Conservation (phyloP, 805 yeast genomes). For the Metschnikowia peoriensis region DNA sequence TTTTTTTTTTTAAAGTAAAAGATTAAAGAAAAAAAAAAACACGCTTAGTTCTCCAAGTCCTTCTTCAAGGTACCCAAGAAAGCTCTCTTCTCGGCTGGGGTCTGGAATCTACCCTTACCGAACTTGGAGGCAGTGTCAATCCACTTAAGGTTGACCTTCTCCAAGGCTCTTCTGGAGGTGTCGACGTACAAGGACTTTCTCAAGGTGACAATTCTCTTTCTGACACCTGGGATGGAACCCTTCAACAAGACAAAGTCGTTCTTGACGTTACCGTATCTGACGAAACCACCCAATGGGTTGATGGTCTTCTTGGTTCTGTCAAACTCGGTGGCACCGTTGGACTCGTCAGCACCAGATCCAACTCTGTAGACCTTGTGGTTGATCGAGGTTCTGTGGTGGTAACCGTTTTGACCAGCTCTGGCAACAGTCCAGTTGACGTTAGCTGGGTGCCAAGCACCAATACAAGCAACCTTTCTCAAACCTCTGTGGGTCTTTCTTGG, state of each 20-base stretch:
- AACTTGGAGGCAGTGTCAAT: constrained; percentile 99
- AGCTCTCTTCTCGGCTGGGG: constrained; percentile 99
- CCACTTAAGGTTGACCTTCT: constrained; percentile 97
- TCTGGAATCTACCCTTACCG: constrained; percentile 99
- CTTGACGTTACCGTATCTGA: constrained; percentile 96
- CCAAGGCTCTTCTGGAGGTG: constrained; percentile 97
- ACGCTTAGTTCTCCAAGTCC: constrained; percentile 61
- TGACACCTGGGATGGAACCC: constrained; percentile 99
- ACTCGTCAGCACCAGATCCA: constrained; percentile 94
- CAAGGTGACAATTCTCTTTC: constrained; percentile 98
- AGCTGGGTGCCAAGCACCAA: constrained; percentile 99
- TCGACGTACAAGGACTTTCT: constrained; percentile 98
- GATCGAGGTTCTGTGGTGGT: constrained; percentile 99
- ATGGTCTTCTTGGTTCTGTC: constrained; percentile 99
- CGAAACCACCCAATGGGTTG: constrained; percentile 99
- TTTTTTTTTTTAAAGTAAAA: neutral
- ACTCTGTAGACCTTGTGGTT: constrained; percentile 99
- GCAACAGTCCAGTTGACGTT: constrained; percentile 99
- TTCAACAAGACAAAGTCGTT: constrained; percentile 96
- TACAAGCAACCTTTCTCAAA: constrained; percentile 99
- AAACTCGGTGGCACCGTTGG: constrained; percentile 92
- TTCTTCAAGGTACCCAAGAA: constrained; percentile 99
- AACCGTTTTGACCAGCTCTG: constrained; percentile 99
- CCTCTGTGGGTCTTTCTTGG: constrained; percentile 99
- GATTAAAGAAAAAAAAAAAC: neutral